Percentiles rank a stretch among this genome's conserved stretches.
phyloP scores from a whole-genome alignment of 352 stramenopile genomes.

The Pythium vanterpoolii region DNA sequence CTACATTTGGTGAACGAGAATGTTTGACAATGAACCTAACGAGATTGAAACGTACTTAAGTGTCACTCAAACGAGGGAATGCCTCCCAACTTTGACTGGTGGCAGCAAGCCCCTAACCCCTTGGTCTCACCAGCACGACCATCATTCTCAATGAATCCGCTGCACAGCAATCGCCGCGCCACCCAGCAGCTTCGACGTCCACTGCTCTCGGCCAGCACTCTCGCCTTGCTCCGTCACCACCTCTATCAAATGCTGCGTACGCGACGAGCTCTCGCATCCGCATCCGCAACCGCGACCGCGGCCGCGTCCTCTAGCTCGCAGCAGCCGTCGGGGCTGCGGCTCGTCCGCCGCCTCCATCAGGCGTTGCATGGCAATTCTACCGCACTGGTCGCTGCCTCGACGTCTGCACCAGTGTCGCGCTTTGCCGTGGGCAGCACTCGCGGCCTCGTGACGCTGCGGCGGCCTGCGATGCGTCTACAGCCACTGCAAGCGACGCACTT shows the following conservation, averaged over 20 bases:
- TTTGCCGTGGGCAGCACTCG: conserved; percentile 3
- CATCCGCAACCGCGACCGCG: neutral
- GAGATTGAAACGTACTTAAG: conserved; percentile 6
- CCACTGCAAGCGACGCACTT: neutral
- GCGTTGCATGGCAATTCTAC: neutral
- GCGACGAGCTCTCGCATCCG: conserved; percentile 19
- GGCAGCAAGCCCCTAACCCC: too few species aligned
- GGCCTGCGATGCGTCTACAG: neutral
- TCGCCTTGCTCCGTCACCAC: neutral
- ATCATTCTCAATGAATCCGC: too few species aligned
- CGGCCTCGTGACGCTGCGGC: conserved; percentile 4
- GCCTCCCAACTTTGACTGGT: conserved; percentile 13
- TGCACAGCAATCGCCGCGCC: too few species aligned
- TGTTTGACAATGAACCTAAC: too few species aligned
- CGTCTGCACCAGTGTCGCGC: conserved; percentile 1
- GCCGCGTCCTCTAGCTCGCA: too few species aligned
- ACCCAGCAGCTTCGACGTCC: too few species aligned
- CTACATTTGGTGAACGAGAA: conserved; percentile 14
- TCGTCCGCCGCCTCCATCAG: conserved; percentile 18
- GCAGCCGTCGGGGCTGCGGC: conserved; percentile 9
- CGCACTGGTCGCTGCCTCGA: neutral
- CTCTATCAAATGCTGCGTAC: conserved; percentile 24
- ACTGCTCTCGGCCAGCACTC: neutral
- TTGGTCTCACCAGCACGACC: too few species aligned
- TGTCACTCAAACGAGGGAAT: neutral